phyloP scores from a whole-genome alignment of 805 yeast species.

The Wickerhamia fluorescens region DNA sequence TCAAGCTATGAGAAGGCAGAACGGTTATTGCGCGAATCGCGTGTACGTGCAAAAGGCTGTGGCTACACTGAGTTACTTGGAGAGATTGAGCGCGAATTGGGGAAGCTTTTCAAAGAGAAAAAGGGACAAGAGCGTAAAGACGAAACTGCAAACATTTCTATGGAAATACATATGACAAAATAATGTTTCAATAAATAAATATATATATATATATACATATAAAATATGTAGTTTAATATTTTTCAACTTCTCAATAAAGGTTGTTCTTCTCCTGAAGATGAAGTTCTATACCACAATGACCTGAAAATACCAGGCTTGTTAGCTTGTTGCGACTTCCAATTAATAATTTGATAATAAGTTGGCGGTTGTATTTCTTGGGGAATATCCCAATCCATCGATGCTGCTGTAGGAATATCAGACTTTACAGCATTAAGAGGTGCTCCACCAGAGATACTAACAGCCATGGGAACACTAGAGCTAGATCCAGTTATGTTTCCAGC shows the following conservation, averaged over 20 bases:
- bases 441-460: conserved; percentile 9
- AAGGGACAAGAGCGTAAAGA: conserved; percentile 5
- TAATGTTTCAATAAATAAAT: not conserved
- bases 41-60: conserved; percentile 60
- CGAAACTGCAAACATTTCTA: conserved; percentile 12
- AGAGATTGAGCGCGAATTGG: conserved; percentile 62
- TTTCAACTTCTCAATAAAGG: not conserved
- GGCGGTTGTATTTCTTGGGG: conserved; percentile 34
- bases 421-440: too few species aligned
- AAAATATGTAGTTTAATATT: not conserved
- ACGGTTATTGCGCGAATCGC: conserved; percentile 57
- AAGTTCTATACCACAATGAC: not conserved
- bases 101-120: conserved; percentile 39
- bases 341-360: conserved; percentile 18
- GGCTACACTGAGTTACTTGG: conserved; percentile 55
- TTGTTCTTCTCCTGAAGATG: not conserved
- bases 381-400: too few species aligned
- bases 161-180: conserved; percentile 19
- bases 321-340: conserved; percentile 16
- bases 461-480: conserved; percentile 18
- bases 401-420: conserved; percentile 3
- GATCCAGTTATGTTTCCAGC: conserved; percentile 27
- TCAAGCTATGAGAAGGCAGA: conserved; percentile 53
- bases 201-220: too few species aligned
- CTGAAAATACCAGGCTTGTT: conserved; percentile 6